phyloP scores from a whole-genome alignment of 805 yeast genomes.

The Cyberlindnera veronae region DNA sequence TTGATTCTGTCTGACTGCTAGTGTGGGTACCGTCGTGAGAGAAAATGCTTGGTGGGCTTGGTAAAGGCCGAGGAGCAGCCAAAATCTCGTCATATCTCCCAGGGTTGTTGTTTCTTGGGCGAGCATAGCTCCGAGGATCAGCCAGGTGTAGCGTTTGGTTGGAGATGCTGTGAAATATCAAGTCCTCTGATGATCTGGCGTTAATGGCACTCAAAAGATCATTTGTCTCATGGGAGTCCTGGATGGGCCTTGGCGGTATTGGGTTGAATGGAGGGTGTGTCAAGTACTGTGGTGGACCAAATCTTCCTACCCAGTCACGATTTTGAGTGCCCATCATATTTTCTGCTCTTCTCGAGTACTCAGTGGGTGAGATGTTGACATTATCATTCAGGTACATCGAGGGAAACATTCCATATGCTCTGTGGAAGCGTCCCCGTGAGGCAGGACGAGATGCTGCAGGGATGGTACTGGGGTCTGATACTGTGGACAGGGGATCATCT shows the following conservation, averaged over 20 bases:
- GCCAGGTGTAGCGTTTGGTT: neutral
- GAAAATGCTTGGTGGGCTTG: too few relatives aligned
- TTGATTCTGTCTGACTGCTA: neutral
- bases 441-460: too few relatives aligned
- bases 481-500: neutral
- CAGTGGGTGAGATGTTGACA: too few relatives aligned
- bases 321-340: too few relatives aligned
- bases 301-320: too few relatives aligned
- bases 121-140: neutral
- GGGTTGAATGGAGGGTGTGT: neutral
- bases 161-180: neutral
- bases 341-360: too few relatives aligned
- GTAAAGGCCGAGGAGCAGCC: too few relatives aligned
- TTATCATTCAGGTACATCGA: neutral
- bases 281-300: too few relatives aligned
- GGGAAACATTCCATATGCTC: neutral
- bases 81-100: too few relatives aligned
- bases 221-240: neutral
- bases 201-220: slow-evolving; percentile 3
- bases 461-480: neutral
- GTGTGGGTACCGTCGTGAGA: too few relatives aligned
- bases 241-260: neutral
- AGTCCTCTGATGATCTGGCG: slow-evolving; percentile 2
- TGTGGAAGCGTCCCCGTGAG: neutral
- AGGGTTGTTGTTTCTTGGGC: too few relatives aligned